Evolutionary conservation across 257 asterid genomes (phyloP).

Genomic region (Cruciata laevipes): DNA sequence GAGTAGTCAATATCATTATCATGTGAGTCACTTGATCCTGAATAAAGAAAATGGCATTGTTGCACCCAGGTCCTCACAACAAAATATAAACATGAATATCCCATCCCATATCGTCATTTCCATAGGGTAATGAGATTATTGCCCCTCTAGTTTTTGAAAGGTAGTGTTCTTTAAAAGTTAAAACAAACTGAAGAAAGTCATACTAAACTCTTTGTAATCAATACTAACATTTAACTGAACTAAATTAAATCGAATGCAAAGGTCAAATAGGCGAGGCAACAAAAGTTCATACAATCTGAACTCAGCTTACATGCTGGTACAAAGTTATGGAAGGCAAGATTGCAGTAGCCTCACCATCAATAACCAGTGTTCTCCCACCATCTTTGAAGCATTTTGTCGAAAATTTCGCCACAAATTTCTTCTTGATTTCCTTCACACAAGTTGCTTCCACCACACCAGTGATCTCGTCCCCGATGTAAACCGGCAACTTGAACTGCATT

Average conservation of each 20-base stretch:
- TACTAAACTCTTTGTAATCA: background rate
- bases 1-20: too few relatives aligned
- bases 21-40: too few relatives aligned
- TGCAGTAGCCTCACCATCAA: conserved; percentile 63
- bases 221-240: too few relatives aligned
- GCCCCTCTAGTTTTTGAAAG: too few relatives aligned
- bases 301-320: conserved; percentile 6
- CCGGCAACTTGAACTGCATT: conserved; percentile 65
- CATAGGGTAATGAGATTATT: too few relatives aligned
- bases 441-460: conserved; percentile 50
- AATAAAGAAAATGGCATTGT: too few relatives aligned
- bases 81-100: too few relatives aligned
- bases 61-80: too few relatives aligned
- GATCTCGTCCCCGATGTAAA: conserved; percentile 58
- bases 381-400: conserved; percentile 50
- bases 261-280: too few relatives aligned
- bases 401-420: conserved; percentile 50
- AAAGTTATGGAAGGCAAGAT: conserved; percentile 41
- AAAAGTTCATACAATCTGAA: background rate
- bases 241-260: background rate
- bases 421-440: conserved; percentile 37
- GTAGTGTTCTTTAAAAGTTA: too few relatives aligned
- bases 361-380: conserved; percentile 29
- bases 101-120: too few relatives aligned
- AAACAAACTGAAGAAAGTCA: too few relatives aligned